Evolutionary conservation across 1,284 basidiomycete genomes (phyloP), one percentile per base, ranked within the genome.

Genomic region (Cutaneotrichosporon dermatis): DNA sequence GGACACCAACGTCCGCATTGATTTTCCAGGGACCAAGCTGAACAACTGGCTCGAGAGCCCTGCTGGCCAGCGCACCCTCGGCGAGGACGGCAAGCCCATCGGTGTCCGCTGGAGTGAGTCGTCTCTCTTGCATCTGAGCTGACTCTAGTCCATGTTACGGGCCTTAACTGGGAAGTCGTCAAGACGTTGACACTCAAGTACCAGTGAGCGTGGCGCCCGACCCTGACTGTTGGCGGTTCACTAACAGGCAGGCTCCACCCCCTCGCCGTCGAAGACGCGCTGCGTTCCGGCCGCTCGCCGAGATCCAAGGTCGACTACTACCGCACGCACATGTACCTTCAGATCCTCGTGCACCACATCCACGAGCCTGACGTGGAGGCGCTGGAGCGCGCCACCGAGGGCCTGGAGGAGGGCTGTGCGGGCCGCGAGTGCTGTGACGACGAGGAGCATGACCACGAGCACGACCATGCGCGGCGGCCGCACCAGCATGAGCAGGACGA

Each of bases 281-380:
- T 79, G 13, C 70, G 74, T 42, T 69, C 72, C 9, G 58, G 60
- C 48, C 71, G 73, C 59, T 72, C 62, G 12, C 76, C 76, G 34
- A 74, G 77, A 16, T 74, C 72, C 54, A 79, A 79, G 60, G 50
- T 75, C 40, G 77, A 79, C 58, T 79, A 77, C 58, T 79, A 78
- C 69, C 56, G 66, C 12, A 71, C 69, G 42, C 76, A 78, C 59
- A 66, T 79, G 12, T 79, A 78, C 59, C 66, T 76, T n/a, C 76
- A 78, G 58, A 66, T 78, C 41, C 66, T 77, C 16, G 69, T 77
- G 13, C 76, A 79, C 42, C 74, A 76, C 65, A 74, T 73, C 25
- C 72, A 73, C 46, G 63, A 66, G 3, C 55, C 63, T 0, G 75
- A 76, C 60, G 68, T 66, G 42, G 60, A 57, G 11, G 53, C 59